phyloP scores from a whole-genome alignment of 345 rosid genomes.

The Murraya koenigii region DNA sequence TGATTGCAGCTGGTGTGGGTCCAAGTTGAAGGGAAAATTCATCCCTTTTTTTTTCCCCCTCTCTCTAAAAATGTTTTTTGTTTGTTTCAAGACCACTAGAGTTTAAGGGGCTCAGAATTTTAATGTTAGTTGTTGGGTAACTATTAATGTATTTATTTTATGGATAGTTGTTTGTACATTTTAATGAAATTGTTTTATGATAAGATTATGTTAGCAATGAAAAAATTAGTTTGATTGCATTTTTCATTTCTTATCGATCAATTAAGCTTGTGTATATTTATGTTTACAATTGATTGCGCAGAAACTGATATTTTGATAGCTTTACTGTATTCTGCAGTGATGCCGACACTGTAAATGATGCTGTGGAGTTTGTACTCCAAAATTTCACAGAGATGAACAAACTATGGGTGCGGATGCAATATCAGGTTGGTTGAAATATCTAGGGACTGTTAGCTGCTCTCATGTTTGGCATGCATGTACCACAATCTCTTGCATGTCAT shows the following conservation, averaged over 20 bases:
- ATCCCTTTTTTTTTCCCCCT: too few relatives aligned
- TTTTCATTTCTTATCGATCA: neutral
- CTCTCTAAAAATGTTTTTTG: neutral
- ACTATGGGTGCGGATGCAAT: slow-evolving; percentile 99
- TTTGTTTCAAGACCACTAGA: neutral
- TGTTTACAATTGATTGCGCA: neutral
- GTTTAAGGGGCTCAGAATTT: neutral
- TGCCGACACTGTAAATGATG: slow-evolving; percentile 87
- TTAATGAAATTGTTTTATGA: too few relatives aligned
- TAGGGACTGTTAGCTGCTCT: slow-evolving; percentile 50
- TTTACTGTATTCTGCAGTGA: slow-evolving; percentile 52
- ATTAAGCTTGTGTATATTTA: neutral
- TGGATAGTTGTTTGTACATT: neutral
- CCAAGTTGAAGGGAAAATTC: neutral
- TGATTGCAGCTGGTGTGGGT: neutral
- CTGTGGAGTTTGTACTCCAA: slow-evolving; percentile 94
- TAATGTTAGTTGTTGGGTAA: neutral
- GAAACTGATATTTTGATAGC: slow-evolving; percentile 12
- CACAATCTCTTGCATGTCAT: slow-evolving; percentile 58
- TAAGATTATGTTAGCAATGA: too few relatives aligned
- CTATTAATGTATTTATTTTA: neutral
- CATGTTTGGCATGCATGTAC: slow-evolving; percentile 66
- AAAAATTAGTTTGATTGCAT: neutral
- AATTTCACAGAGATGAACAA: slow-evolving; percentile 99
- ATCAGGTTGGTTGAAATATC: slow-evolving; percentile 91